These are phyloP conservation scores for Benincasa hispida DNA, from an alignment of 306 rosid genomes.

Conservation along the genomic window DNA sequence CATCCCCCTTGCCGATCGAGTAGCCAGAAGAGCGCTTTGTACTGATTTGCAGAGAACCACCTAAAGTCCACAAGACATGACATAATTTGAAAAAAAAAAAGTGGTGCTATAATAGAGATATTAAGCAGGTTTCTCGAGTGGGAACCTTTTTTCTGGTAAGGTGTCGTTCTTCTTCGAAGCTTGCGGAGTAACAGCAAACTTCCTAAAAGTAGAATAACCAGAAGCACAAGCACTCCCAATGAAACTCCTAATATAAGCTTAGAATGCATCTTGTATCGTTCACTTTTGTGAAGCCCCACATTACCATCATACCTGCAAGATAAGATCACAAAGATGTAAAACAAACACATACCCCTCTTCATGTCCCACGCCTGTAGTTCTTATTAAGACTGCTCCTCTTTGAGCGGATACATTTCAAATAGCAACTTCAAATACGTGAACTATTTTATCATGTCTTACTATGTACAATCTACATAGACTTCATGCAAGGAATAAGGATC, in stretches of 20 bases:
- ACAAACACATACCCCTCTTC: background rate
- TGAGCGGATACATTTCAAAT: background rate
- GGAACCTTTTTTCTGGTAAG: conserved; percentile 47
- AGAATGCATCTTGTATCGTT: conserved; percentile 35
- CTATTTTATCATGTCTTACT: background rate
- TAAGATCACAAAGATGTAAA: background rate
- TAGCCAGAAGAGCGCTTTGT: conserved; percentile 47
- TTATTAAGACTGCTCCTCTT: background rate
- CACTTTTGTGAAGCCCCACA: conserved; percentile 34
- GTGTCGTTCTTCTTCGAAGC: conserved; percentile 29
- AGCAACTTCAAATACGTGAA: background rate
- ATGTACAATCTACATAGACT: background rate
- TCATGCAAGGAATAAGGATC: background rate
- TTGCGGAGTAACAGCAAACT: conserved; percentile 37
- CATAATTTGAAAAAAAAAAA: background rate
- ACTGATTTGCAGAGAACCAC: conserved; percentile 41
- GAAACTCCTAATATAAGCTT: conserved; percentile 52
- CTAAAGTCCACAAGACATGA: conserved; percentile 19
- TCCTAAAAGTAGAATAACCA: conserved; percentile 34
- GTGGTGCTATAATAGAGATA: background rate
- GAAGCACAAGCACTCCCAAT: conserved; percentile 45
- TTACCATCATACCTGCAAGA: conserved; percentile 53
- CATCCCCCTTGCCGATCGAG: conserved; percentile 60
- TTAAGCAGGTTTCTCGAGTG: background rate
- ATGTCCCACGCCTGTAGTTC: background rate